These are phyloP conservation scores for Pyrenochaeta sp. DNA, from an alignment of 2,329 filamentous ascomycete species.

Conservation along the genomic window DNA sequence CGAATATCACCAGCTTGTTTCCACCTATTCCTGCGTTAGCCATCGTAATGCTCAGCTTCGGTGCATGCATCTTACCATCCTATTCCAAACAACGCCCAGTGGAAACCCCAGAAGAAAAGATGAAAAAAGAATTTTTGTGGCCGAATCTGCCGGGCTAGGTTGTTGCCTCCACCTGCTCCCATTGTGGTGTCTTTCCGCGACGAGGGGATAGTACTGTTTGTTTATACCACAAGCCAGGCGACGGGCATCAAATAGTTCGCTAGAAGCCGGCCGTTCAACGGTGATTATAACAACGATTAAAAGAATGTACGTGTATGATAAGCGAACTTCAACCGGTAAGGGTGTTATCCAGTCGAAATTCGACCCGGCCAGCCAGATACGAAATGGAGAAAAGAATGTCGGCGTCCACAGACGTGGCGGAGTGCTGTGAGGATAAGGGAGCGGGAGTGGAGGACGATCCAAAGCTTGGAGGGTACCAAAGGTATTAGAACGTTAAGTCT, in stretches of 20 bases:
- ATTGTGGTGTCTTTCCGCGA: conserved; percentile 15
- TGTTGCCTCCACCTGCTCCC: conserved; percentile 16
- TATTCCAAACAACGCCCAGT: conserved; percentile 79
- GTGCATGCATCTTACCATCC: conserved; percentile 74
- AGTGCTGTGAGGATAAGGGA: conserved; percentile 36
- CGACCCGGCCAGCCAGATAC: conserved; percentile 54
- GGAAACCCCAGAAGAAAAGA: conserved; percentile 79
- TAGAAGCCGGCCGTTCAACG: conserved; percentile 37
- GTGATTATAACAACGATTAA: conserved; percentile 47
- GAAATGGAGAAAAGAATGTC: conserved; percentile 51
- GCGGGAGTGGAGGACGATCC: conserved; percentile 42
- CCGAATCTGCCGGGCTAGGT: conserved; percentile 59
- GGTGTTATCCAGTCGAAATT: conserved; percentile 46
- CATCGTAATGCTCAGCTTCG: conserved; percentile 21
- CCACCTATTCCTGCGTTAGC: conserved; percentile 65
- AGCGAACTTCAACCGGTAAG: conserved; percentile 43
- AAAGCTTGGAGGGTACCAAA: conserved; percentile 43
- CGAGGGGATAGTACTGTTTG: neutral
- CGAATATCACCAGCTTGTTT: conserved; percentile 75
- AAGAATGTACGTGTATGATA: conserved; percentile 41
- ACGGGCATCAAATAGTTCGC: conserved; percentile 21
- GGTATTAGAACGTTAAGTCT: conserved; percentile 47
- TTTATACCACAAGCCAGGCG: conserved; percentile 15
- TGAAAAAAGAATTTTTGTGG: conserved; percentile 80
- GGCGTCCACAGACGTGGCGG: conserved; percentile 42